phyloP scores from a whole-genome alignment of 495 filamentous ascomycete species.

The Corynascus novoguineensis region DNA sequence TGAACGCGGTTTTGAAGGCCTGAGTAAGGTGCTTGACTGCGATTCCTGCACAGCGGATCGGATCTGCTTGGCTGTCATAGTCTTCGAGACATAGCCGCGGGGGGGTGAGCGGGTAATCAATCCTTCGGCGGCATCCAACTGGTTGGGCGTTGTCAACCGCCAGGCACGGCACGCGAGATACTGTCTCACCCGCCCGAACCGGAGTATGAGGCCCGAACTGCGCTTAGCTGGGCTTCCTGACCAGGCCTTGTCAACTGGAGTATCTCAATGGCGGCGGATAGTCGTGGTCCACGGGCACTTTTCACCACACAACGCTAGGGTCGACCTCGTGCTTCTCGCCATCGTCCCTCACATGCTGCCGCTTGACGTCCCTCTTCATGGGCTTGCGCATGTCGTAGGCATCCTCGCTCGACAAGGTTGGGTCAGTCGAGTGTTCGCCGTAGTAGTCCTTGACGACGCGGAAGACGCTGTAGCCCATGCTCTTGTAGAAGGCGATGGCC shows the following conservation, averaged over 20 bases:
- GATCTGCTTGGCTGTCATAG: no score
- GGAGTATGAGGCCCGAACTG: no score
- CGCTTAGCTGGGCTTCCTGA: no score
- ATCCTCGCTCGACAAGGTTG: conserved; percentile 61
- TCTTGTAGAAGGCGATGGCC: conserved; percentile 81
- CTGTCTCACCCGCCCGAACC: neutral
- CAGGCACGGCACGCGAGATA: no score
- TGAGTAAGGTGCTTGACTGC: no score
- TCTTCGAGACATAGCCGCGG: no score
- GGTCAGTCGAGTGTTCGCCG: conserved; percentile 63
- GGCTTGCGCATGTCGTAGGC: conserved; percentile 96
- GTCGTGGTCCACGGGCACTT: neutral
- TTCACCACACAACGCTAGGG: conserved; percentile 79
- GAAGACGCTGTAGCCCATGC: conserved; percentile 85
- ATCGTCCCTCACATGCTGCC: conserved; percentile 71
- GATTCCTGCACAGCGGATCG: no score
- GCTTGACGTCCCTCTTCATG: conserved; percentile 72
- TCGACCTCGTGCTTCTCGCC: conserved; percentile 76
- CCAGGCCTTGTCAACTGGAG: neutral
- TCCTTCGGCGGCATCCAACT: no score
- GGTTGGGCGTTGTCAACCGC: no score
- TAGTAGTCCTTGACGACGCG: conserved; percentile 88
- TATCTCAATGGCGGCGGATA: neutral
- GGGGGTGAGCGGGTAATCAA: no score
- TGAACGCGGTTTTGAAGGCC: no score